phyloP scores from a whole-genome alignment of 148 eudicot species.

The Chenopodium quinoa region DNA sequence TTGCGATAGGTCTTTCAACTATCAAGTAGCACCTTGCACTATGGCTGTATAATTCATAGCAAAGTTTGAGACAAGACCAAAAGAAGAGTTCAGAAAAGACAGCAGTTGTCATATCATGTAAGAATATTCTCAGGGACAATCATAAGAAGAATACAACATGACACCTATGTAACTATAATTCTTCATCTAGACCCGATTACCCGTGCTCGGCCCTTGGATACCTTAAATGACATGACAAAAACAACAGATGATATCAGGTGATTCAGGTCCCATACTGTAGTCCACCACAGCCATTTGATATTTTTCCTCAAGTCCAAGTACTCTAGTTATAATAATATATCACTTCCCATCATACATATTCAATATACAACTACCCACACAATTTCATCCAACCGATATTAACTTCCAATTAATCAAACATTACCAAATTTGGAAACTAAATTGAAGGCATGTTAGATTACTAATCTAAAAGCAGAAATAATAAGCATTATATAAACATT shows the following conservation, averaged over 20 bases:
- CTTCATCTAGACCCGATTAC: not conserved
- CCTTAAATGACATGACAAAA: conserved; percentile 1
- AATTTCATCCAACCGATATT: not conserved
- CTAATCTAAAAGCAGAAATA: not conserved
- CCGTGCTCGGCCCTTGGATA: not conserved
- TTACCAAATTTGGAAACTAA: not conserved
- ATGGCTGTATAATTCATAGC: not conserved
- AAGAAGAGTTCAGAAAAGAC: conserved; percentile 4
- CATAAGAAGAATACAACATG: not conserved
- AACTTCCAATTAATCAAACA: not conserved
- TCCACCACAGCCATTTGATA: not conserved
- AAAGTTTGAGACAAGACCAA: not conserved
- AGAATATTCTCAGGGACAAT: not conserved
- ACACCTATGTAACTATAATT: not conserved
- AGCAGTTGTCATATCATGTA: not conserved
- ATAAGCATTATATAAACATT: too few species aligned
- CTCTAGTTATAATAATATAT: not conserved
- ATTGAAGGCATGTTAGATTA: too few species aligned
- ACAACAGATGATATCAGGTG: not conserved
- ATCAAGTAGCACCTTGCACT: not conserved
- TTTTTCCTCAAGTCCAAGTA: conserved; percentile 3
- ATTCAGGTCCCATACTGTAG: not conserved
- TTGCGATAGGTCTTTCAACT: not conserved
- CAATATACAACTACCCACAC: not conserved
- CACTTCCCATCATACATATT: not conserved